Evolutionary conservation across 345 rosid species (phyloP).

Genomic region (Gossypium mustelinum): DNA sequence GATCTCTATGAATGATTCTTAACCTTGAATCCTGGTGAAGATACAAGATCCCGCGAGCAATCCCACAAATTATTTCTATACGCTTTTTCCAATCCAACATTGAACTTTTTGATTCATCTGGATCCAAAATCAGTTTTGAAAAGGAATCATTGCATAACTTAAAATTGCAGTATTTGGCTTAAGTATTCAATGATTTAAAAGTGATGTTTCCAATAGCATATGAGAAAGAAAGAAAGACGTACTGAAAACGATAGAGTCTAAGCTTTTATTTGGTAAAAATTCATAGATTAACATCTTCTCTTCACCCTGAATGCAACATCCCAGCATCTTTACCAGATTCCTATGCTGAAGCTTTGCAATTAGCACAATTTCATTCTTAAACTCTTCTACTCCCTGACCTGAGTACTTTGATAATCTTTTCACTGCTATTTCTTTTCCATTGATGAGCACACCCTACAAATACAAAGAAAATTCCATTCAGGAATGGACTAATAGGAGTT

Average conservation of each 20-base stretch:
- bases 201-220: not conserved
- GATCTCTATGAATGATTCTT: constrained; percentile 69
- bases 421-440: constrained; percentile 47
- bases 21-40: constrained; percentile 72
- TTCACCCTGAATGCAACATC: constrained; percentile 50
- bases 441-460: constrained; percentile 35
- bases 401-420: constrained; percentile 47
- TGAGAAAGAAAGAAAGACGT: constrained; percentile 13
- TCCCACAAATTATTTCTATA: constrained; percentile 45
- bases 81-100: constrained; percentile 51
- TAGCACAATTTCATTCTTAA: constrained; percentile 40
- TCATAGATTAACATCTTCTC: constrained; percentile 65
- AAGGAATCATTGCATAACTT: not conserved
- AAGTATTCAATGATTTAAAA: not conserved
- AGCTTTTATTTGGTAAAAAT: constrained; percentile 55
- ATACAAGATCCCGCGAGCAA: constrained; percentile 69
- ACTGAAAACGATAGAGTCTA: constrained; percentile 55
- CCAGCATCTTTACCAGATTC: constrained; percentile 65
- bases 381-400: constrained; percentile 48
- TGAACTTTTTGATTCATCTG: constrained; percentile 36
- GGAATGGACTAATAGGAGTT: not conserved
- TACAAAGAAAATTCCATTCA: not conserved
- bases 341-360: constrained; percentile 63
- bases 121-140: not conserved
- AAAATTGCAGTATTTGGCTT: not conserved